Base-by-base conservation (phyloP, 768 basidiomycete genomes). In the Tylopilus subfusipes region DNA sequence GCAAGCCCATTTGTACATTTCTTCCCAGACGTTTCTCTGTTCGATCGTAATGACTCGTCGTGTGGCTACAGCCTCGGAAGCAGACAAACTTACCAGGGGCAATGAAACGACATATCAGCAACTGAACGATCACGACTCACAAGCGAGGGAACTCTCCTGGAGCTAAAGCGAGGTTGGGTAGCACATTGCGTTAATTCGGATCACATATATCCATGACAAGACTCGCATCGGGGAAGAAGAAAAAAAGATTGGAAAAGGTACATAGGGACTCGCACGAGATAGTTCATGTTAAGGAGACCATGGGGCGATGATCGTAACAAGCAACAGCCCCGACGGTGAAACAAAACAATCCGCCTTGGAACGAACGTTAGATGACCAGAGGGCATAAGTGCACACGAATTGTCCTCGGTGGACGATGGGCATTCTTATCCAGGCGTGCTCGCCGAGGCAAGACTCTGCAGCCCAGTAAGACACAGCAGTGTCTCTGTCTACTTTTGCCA, bases 241-340 rank as follows among this genome's bases (percentile, higher is more conserved):
- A 16, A 2, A 18, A 36, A 36, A 36, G 16, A 34, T 46, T 43
- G 45, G 11, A 6, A 57, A 66, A 49, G 44, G 58, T 65, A 68
- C 66, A 63, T 70, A 66, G 53, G 48, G 25, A 60, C 52, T 63
- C 34, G 57, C 56, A 68, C 46, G 58, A 59, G 58, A 68, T 56
- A 68, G 68, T 52, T 60, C 53, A 39, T 51, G 59, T 53, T 50
- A 44, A 49, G 25, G 42, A 53, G 45, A 43, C 39, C 40, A 31
- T 22, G 51, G 43, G 52, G 40, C 21, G 39, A 42, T 42, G 62
- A 57, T 55, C 45, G 53, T 58, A 56, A 60, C 55, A 51, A 45
- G 43, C 18, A 59, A 62, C 59, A 57, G 29, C 46, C 57, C 43
- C 49, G 57, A 50, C 21, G 53, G 56, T 50, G 18, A 53, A 60